Conservation (phyloP, 441 rosid species). For the Lepidium campestre region DNA sequence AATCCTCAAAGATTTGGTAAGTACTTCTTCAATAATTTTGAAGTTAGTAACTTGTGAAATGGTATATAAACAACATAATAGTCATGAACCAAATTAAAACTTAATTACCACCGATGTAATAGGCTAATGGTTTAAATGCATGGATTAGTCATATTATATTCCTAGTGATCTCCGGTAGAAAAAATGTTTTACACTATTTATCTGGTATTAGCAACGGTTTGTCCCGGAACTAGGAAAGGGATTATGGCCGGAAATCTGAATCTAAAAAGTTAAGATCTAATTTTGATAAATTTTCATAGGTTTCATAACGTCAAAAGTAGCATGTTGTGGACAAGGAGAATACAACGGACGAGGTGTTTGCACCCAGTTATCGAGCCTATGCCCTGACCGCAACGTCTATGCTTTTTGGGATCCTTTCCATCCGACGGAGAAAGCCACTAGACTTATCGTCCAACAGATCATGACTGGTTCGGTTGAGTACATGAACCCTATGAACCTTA, state of each 20-base stretch:
- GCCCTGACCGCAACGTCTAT: constrained; percentile 32
- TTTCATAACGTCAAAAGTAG: constrained; percentile 31
- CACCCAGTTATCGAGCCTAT: constrained; percentile 35
- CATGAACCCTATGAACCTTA: constrained; percentile 66
- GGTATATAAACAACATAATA: too few species aligned
- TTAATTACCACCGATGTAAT: too few species aligned
- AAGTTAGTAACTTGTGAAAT: neutral
- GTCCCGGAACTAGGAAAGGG: too few species aligned
- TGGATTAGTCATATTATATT: too few species aligned
- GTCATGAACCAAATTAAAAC: too few species aligned
- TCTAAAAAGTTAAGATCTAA: too few species aligned
- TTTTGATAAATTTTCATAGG: constrained; percentile 5
- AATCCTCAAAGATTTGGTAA: constrained; percentile 26
- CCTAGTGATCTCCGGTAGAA: too few species aligned
- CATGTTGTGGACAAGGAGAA: constrained; percentile 54
- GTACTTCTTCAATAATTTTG: neutral
- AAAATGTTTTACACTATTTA: too few species aligned
- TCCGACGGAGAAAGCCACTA: constrained; percentile 46
- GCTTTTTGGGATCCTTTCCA: constrained; percentile 57
- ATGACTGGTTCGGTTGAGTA: constrained; percentile 39
- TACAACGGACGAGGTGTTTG: constrained; percentile 50
- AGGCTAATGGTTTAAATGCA: too few species aligned
- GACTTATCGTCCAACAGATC: constrained; percentile 40
- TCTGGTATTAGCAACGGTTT: too few species aligned
- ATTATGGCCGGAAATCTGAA: too few species aligned